Percentiles rank a stretch among this genome's conserved stretches.
Evolutionary conservation across 192 early-diverging fungal genomes (phyloP).

Genomic region (Coemansia javaensis): DNA sequence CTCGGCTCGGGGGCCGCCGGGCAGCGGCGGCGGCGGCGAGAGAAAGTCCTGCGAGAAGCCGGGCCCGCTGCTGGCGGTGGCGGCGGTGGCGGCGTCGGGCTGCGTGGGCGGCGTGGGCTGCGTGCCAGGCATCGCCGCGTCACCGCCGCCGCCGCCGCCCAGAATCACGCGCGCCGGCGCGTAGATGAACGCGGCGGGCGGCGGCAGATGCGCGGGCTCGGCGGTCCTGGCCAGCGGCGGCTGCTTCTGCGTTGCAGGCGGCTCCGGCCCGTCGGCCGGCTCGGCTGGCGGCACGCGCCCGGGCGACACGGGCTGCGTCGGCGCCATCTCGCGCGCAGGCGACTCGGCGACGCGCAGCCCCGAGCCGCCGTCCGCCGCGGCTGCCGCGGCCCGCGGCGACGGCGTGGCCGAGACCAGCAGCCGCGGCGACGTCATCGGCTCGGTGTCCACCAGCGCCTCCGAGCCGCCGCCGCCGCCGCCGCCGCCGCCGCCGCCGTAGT

Average conservation of each 20-base stretch:
- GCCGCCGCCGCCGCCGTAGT: conserved; percentile 1
- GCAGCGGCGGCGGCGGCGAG: neutral
- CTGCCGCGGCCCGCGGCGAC: neutral
- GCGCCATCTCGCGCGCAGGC: conserved; percentile 2
- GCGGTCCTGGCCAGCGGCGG: neutral
- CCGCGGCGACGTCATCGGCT: neutral
- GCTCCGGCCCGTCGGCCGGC: too few relatives aligned
- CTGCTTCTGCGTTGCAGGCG: neutral
- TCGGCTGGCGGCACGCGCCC: conserved; percentile 6
- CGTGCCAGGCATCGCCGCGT: conserved; percentile 8
- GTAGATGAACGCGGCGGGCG: conserved; percentile 23
- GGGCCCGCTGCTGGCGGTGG: neutral
- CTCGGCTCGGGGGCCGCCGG: too few relatives aligned
- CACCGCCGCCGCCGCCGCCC: neutral
- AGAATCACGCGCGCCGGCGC: conserved; percentile 24
- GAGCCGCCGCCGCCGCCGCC: neutral
- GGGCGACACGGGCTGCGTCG: conserved; percentile 37
- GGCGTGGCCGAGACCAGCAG: neutral
- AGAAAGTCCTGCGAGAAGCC: neutral
- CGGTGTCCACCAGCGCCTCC: neutral
- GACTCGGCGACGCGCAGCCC: conserved; percentile 19
- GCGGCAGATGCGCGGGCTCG: conserved; percentile 6
- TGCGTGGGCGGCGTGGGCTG: conserved; percentile 25
- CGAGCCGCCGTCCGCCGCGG: neutral
- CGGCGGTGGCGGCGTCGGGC: conserved; percentile 5